Conservation (phyloP, 129 eudicot genomes). For the Calendula officinalis region DNA sequence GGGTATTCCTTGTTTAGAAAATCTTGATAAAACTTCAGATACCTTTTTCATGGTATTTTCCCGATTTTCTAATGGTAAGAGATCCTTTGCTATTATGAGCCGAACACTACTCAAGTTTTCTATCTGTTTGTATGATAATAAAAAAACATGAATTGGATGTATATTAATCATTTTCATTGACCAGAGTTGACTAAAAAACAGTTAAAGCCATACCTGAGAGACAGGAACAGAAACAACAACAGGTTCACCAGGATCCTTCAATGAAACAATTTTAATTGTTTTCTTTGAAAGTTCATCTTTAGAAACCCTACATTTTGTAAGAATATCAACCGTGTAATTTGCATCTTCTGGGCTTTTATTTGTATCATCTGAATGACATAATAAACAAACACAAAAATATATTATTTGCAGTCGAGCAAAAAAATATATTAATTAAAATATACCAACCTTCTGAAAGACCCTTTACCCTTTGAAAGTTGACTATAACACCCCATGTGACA, state of each 20-base stretch:
- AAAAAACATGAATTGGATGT: conserved; percentile 5
- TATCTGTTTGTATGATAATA: conserved; percentile 43
- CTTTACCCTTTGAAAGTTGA: conserved; percentile 80
- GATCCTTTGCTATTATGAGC: conserved; percentile 83
- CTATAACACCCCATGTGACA: conserved; percentile 93
- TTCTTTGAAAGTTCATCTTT: conserved; percentile 68
- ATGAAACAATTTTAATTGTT: conserved; percentile 60
- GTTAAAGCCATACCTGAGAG: conserved; percentile 60
- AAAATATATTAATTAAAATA: background rate
- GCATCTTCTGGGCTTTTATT: conserved; percentile 92
- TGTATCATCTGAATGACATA: conserved; percentile 58
- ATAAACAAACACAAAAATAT: conserved; percentile 8
- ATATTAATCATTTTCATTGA: conserved; percentile 6
- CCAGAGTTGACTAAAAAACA: conserved; percentile 7
- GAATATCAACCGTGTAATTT: conserved; percentile 75
- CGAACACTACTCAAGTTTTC: conserved; percentile 75
- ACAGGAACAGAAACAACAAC: conserved; percentile 80
- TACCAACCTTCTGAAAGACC: conserved; percentile 72
- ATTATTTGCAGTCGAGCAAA: conserved; percentile 3
- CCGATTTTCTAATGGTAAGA: conserved; percentile 79
- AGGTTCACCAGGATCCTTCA: conserved; percentile 86
- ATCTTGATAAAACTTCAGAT: conserved; percentile 78
- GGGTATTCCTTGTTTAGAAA: conserved; percentile 79
- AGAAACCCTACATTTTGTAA: conserved; percentile 70
- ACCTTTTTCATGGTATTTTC: conserved; percentile 91